phyloP scores from a whole-genome alignment of 2,329 filamentous ascomycete species.

The Cytospora piceae region DNA sequence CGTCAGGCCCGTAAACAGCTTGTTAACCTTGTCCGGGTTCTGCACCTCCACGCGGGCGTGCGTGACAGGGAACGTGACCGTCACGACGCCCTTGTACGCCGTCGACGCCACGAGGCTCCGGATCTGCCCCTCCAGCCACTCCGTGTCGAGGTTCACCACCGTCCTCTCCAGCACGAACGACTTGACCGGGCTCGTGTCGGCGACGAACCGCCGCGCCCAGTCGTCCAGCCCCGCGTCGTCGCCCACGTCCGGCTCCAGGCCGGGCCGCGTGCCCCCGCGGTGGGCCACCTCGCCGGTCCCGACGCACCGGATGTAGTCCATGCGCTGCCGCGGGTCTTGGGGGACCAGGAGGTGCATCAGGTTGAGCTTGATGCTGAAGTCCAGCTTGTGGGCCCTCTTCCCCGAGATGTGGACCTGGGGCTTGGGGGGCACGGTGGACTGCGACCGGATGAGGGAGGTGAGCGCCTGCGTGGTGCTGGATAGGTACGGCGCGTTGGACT shows the following conservation, averaged over 20 bases:
- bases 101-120: conserved; percentile 54
- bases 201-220: conserved; percentile 54
- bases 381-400: conserved; percentile 47
- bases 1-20: conserved; percentile 57
- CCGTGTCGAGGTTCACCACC: conserved; percentile 58
- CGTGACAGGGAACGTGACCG: conserved; percentile 54
- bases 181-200: conserved; percentile 50
- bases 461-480: conserved; percentile 51
- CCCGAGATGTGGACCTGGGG: conserved; percentile 56
- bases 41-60: conserved; percentile 55
- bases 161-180: conserved; percentile 56
- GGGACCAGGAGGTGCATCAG: conserved; percentile 57
- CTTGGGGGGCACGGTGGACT: conserved; percentile 59
- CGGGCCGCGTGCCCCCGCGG: conserved; percentile 50
- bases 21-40: conserved; percentile 56
- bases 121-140: conserved; percentile 58
- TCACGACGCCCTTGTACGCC: conserved; percentile 54
- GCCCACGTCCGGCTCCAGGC: conserved; percentile 48
- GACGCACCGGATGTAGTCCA: conserved; percentile 60
- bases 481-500: conserved; percentile 52
- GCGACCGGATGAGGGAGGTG: conserved; percentile 49
- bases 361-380: conserved; percentile 60
- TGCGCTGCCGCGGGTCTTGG: conserved; percentile 47
- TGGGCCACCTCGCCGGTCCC: conserved; percentile 53
- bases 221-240: conserved; percentile 49